Evolutionary conservation across 805 yeast genomes (phyloP).

Genomic region (Nakazawaea pomicola): DNA sequence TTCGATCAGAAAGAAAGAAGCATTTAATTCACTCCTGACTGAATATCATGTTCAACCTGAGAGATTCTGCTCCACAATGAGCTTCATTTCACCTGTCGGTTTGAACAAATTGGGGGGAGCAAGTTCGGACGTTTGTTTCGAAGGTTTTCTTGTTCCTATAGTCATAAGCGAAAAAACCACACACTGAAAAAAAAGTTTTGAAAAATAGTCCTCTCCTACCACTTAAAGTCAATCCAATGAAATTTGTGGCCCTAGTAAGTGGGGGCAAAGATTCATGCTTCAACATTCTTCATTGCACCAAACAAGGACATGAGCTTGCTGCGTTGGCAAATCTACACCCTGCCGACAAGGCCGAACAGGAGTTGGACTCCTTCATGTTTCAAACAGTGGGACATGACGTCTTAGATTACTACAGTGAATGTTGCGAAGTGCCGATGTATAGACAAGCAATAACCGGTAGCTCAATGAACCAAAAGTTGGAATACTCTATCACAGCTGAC

Average conservation of each 20-base stretch:
- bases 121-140: no score
- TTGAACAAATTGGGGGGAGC: no score
- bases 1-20: no score
- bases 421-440: slow-evolving; percentile 78
- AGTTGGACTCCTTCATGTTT: slow-evolving; percentile 92
- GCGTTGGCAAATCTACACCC: slow-evolving; percentile 88
- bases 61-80: no score
- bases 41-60: no score
- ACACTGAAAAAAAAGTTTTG: background rate
- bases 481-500: slow-evolving; percentile 58
- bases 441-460: slow-evolving; percentile 59
- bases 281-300: slow-evolving; percentile 81
- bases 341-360: slow-evolving; percentile 39
- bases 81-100: no score
- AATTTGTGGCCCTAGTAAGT: slow-evolving; percentile 84
- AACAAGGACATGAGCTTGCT: slow-evolving; percentile 76
- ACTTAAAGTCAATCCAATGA: slow-evolving; percentile 44
- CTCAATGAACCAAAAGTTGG: slow-evolving; percentile 60
- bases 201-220: background rate
- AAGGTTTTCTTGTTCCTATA: no score
- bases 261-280: slow-evolving; percentile 97
- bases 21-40: no score
- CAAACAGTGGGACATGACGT: slow-evolving; percentile 95
- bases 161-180: no score
- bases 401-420: slow-evolving; percentile 56